Conservation (phyloP, 176 grass and related monocot species). For the Elymus sibiricus region DNA sequence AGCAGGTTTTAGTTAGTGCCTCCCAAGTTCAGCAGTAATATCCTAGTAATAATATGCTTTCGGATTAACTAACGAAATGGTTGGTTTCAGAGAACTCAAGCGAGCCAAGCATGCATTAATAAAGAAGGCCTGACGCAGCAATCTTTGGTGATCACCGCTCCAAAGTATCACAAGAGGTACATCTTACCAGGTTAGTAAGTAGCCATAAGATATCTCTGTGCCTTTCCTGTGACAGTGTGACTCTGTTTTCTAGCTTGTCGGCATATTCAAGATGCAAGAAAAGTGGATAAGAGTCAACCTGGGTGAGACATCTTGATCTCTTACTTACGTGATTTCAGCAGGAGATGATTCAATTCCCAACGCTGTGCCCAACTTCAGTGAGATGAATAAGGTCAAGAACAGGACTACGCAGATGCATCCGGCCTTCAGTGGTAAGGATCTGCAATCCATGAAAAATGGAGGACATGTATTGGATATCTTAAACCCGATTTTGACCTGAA, state of each 20-base stretch:
- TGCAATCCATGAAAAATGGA: not conserved
- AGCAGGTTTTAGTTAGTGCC: constrained; percentile 47
- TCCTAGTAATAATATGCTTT: not conserved
- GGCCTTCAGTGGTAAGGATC: constrained; percentile 40
- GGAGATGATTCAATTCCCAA: constrained; percentile 56
- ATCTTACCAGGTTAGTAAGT: constrained; percentile 56
- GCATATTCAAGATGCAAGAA: not conserved
- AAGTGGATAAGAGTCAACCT: not conserved
- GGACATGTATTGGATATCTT: not conserved
- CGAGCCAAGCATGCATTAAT: constrained; percentile 55
- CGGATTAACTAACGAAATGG: not conserved
- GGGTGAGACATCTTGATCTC: not conserved
- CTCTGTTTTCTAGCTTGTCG: not conserved
- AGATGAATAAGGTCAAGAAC: constrained; percentile 51
- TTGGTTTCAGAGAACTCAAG: constrained; percentile 56
- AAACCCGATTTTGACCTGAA: constrained; percentile 14
- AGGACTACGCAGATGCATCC: constrained; percentile 43
- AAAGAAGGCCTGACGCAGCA: constrained; percentile 85
- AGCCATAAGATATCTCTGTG: not conserved
- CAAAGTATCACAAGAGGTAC: constrained; percentile 88
- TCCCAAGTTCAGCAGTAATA: not conserved
- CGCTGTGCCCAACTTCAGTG: constrained; percentile 66
- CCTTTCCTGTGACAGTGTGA: not conserved
- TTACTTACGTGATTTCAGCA: constrained; percentile 16
- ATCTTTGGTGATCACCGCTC: constrained; percentile 75